These are phyloP conservation scores for Jamesozyma piceae DNA, from an alignment of 805 yeast species.

Conservation along the genomic window DNA sequence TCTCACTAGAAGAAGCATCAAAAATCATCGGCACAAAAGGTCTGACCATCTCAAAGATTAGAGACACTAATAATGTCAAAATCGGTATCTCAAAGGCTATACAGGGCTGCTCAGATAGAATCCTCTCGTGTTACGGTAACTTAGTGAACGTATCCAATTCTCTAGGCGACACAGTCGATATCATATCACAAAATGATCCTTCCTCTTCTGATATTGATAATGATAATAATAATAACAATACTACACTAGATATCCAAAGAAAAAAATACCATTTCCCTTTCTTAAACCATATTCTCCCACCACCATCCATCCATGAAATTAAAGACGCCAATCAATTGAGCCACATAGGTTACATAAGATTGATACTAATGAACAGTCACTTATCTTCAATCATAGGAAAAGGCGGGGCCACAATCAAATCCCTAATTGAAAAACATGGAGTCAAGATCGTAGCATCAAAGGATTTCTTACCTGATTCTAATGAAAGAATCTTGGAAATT, in stretches of 20 bases:
- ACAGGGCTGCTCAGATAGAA: constrained; percentile 74
- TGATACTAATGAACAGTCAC: constrained; percentile 73
- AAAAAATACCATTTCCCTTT: constrained; percentile 39
- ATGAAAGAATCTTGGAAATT: constrained; percentile 78
- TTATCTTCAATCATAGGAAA: constrained; percentile 86
- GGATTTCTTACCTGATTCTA: constrained; percentile 68
- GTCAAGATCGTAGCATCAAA: constrained; percentile 85
- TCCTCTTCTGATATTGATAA: constrained; percentile 3
- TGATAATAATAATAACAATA: constrained; percentile 1
- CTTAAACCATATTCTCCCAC: constrained; percentile 27
- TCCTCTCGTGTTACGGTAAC: constrained; percentile 68
- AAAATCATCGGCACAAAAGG: constrained; percentile 85
- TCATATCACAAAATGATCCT: constrained; percentile 10
- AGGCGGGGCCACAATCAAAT: constrained; percentile 70
- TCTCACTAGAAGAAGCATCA: constrained; percentile 82
- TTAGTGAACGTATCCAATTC: constrained; percentile 63
- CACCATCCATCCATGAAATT: constrained; percentile 24
- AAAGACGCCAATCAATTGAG: constrained; percentile 19
- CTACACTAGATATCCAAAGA: constrained; percentile 21
- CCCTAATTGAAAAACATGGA: constrained; percentile 46
- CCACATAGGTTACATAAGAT: constrained; percentile 39
- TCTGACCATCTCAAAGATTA: constrained; percentile 59
- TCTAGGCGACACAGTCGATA: constrained; percentile 57
- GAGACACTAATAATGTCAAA: constrained; percentile 67
- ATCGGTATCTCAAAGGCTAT: constrained; percentile 80